Conservation (phyloP, 2,329 filamentous ascomycete species). For the Penicillium corylophilum region DNA sequence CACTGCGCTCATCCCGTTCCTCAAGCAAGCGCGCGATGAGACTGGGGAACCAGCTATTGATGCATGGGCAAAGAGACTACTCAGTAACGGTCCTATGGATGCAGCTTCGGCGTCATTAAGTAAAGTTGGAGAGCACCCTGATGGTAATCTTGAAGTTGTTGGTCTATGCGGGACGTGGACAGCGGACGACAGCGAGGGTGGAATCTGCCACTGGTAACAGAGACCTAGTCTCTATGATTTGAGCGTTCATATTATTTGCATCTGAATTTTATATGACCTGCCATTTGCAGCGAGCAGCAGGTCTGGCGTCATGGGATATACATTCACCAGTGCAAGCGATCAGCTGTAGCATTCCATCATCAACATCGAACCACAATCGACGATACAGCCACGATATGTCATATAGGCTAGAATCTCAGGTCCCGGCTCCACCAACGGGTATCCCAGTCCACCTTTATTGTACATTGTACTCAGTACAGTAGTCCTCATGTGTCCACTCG, state of each 20-base stretch:
- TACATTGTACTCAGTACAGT: too few species aligned
- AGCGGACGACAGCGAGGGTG: constrained; percentile 76
- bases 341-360: constrained; percentile 7
- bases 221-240: constrained; percentile 1
- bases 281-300: neutral
- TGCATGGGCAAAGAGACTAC: constrained; percentile 59
- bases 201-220: constrained; percentile 55
- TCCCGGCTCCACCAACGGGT: constrained; percentile 6
- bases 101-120: constrained; percentile 46
- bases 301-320: neutral
- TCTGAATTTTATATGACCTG: constrained; percentile 5
- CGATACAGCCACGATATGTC: neutral
- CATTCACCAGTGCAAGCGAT: neutral
- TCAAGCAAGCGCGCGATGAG: constrained; percentile 95
- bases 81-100: constrained; percentile 52
- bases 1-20: constrained; percentile 88
- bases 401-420: neutral
- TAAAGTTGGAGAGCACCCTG: constrained; percentile 54
- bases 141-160: constrained; percentile 58
- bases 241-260: constrained; percentile 18
- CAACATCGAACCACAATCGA: constrained; percentile 1
- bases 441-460: too few species aligned
- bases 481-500: too few species aligned
- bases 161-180: constrained; percentile 84
- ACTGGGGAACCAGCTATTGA: constrained; percentile 87